Percentiles rank a stretch among this genome's conserved stretches.
Evolutionary conservation across 78 protist genomes (phyloP).

Genomic region (Polysphondylium violaceum): DNA sequence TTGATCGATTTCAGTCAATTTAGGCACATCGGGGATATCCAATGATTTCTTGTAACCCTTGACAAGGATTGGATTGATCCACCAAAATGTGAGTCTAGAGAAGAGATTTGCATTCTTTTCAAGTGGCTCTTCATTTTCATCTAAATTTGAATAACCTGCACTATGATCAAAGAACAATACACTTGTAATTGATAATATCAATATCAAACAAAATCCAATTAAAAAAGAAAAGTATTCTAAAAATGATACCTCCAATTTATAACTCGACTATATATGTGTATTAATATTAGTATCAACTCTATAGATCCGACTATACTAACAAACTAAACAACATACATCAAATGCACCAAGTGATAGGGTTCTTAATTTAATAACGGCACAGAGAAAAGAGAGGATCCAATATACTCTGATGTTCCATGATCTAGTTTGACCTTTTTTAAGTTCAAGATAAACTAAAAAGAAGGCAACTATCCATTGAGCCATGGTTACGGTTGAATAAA

Average conservation of each 20-base stretch:
- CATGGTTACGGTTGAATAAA: slow-evolving; percentile 28
- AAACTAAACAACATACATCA: slow-evolving; percentile 19
- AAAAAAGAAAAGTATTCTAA: slow-evolving; percentile 63
- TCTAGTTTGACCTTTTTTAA: slow-evolving; percentile 61
- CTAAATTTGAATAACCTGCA: slow-evolving; percentile 12
- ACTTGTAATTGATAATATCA: slow-evolving; percentile 66
- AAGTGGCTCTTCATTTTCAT: background rate
- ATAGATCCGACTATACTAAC: background rate
- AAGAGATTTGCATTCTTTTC: slow-evolving; percentile 67
- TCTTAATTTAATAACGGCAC: slow-evolving; percentile 61
- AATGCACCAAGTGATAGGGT: slow-evolving; percentile 46
- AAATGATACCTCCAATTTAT: slow-evolving; percentile 17
- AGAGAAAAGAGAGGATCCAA: slow-evolving; percentile 52
- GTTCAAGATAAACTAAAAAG: slow-evolving; percentile 19
- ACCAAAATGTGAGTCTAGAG: slow-evolving; percentile 74
- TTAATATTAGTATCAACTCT: background rate
- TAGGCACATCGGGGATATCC: slow-evolving; percentile 58
- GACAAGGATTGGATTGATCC: slow-evolving; percentile 56
- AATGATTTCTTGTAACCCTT: slow-evolving; percentile 60
- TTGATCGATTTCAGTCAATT: slow-evolving; percentile 25
- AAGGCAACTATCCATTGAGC: slow-evolving; percentile 39
- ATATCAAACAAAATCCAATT: slow-evolving; percentile 68
- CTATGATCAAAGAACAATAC: slow-evolving; percentile 57
- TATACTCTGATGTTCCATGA: slow-evolving; percentile 62
- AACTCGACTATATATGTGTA: background rate